Percentiles rank a stretch among this genome's conserved stretches.
These are phyloP conservation scores for Acrodontium crateriforme DNA, from an alignment of 2,329 filamentous ascomycete species.

Conservation along the genomic window DNA sequence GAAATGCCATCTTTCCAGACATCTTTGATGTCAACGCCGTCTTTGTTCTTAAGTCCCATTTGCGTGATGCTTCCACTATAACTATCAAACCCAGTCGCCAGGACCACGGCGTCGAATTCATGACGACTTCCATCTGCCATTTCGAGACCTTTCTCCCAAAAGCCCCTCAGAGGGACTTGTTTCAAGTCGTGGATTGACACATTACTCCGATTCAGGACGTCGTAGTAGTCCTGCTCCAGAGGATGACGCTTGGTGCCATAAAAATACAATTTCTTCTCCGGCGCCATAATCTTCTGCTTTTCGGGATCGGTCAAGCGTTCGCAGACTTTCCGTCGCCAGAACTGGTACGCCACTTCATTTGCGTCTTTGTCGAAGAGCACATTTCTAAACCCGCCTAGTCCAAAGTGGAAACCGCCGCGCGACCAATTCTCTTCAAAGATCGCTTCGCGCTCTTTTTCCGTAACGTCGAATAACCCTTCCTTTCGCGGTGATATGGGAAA, in stretches of 20 bases:
- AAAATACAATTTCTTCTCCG: slow-evolving; percentile 26
- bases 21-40: slow-evolving; percentile 18
- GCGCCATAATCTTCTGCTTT: slow-evolving; percentile 31
- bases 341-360: slow-evolving; percentile 30
- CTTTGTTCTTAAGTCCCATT: slow-evolving; percentile 21
- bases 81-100: slow-evolving; percentile 35
- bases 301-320: slow-evolving; percentile 28
- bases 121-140: slow-evolving; percentile 25
- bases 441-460: slow-evolving; percentile 26
- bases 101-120: slow-evolving; percentile 30
- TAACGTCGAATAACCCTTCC: slow-evolving; percentile 36
- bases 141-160: slow-evolving; percentile 30
- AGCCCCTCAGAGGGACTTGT: slow-evolving; percentile 25
- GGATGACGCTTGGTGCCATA: slow-evolving; percentile 31
- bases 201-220: slow-evolving; percentile 29
- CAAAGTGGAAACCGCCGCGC: slow-evolving; percentile 24
- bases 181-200: slow-evolving; percentile 30
- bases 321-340: slow-evolving; percentile 31
- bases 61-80: slow-evolving; percentile 21
- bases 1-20: slow-evolving; percentile 28
- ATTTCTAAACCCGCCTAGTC: slow-evolving; percentile 28
- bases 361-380: slow-evolving; percentile 27
- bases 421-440: slow-evolving; percentile 28
- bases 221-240: slow-evolving; percentile 35
- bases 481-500: slow-evolving; percentile 38